Evolutionary conservation across 2,329 filamentous ascomycete species (phyloP), one percentile per base, ranked within the genome.

Genomic region (Exserohilum rostratum): DNA sequence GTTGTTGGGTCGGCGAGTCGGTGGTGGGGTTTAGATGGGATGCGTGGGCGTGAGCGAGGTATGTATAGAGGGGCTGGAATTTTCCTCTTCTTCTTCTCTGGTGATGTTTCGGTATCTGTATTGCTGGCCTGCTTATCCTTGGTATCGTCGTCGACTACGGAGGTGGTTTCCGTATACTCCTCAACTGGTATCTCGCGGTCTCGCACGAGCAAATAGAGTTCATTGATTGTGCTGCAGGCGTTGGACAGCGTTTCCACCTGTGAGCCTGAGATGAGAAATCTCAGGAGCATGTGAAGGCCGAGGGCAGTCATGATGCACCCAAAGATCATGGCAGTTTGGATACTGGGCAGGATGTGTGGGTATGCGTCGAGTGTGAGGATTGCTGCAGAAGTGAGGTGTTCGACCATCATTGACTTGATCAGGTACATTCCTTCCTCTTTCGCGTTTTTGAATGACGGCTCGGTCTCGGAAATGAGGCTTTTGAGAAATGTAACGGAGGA

Each of bases 181-280:
- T 30, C 37, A 12, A 12, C 22, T 15, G 45, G 39, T 12, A 53
- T 12, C 1, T 37, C 34, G 5, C n/a, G 25, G 7, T 20, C 40
- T 35, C 12, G 35, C 5, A 31, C 22, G 18, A 46, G 31, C 6
- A 45, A n/a, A 12, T 43, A 55, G 25, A 58, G 43, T 3, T 55
- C 43, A 12, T 45, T 45, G 20, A 46, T 29, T 15, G 31, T 13
- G 3, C 11, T 12, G n/a, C 9, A 15, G n/a, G 33, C 10, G 13
- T 35, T 43, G 3, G n/a, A 27, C 11, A 49, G 6, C 3, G 54
- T 34, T 6, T 40, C 31, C 15, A 33, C 22, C 17, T 22, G 13
- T 7, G 38, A 40, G 10, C 27, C 17, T 2, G 38, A 20, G 10
- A 45, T 1, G 22, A 57, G 30, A 18, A 55, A 48, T 15, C 30